Conservation (phyloP, 73 alveolate species). For the Paramecium sexaurelia region DNA sequence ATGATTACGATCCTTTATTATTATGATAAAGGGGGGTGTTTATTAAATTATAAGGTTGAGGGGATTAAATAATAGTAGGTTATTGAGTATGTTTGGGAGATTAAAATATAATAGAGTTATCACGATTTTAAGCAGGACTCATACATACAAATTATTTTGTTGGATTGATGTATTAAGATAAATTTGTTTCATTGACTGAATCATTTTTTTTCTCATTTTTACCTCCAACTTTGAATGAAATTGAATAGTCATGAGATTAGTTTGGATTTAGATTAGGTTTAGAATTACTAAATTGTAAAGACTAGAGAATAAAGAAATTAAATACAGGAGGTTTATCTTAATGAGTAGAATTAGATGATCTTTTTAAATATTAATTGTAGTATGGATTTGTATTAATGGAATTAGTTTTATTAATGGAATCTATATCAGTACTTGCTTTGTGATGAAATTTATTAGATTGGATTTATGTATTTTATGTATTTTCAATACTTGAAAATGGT, state of each 20-base stretch:
- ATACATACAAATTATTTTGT: neutral
- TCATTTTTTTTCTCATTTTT: neutral
- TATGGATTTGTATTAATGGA: neutral
- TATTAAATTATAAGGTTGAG: neutral
- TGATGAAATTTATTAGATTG: neutral
- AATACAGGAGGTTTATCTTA: conserved; percentile 33
- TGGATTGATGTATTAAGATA: neutral
- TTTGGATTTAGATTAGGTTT: neutral
- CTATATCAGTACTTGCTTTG: conserved; percentile 22
- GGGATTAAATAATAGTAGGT: neutral
- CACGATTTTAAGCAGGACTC: conserved; percentile 43
- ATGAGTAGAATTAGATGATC: conserved; percentile 39
- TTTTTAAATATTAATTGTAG: conserved; percentile 19
- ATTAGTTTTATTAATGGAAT: neutral
- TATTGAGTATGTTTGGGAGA: neutral
- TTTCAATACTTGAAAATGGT: conserved; percentile 30
- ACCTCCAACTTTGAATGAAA: conserved; percentile 10
- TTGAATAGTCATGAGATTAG: conserved; percentile 12
- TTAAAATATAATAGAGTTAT: neutral
- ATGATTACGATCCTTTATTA: neutral
- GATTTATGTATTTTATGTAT: neutral
- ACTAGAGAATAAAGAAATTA: neutral
- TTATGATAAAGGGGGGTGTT: neutral
- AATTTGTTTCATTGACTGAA: conserved; percentile 11
- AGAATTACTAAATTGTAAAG: neutral